Evolutionary conservation across 306 rosid species (phyloP).

Genomic region (Corylus americana): DNA sequence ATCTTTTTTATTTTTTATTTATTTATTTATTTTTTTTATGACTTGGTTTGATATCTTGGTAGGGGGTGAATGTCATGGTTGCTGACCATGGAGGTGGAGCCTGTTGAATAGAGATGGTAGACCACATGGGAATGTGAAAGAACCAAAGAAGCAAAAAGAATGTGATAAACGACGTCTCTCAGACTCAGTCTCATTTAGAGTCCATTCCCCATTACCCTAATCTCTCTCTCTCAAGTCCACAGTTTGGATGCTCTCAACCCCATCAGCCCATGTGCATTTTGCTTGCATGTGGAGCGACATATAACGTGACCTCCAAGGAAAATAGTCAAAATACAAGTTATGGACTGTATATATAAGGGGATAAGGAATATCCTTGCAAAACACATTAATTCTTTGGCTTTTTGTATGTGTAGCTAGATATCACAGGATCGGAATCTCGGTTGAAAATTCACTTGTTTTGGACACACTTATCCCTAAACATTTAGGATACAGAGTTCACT

Average conservation of each 20-base stretch:
- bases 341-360: background rate
- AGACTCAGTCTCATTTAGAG: too few species aligned
- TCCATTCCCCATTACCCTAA: too few species aligned
- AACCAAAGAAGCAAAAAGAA: background rate
- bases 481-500: too few species aligned
- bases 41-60: background rate
- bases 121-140: background rate
- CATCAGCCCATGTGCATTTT: conserved; percentile 38
- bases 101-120: background rate
- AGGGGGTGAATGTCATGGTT: background rate
- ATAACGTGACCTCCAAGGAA: conserved; percentile 42
- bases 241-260: background rate
- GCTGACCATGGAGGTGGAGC: background rate
- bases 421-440: too few species aligned
- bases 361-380: background rate
- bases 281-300: conserved; percentile 25
- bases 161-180: background rate
- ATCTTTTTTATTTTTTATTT: background rate
- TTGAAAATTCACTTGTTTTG: too few species aligned
- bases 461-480: too few species aligned
- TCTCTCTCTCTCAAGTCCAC: background rate
- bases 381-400: background rate
- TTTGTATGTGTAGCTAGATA: too few species aligned
- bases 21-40: too few species aligned
- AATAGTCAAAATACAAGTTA: background rate